Evolutionary conservation across 192 early-diverging fungal genomes (phyloP), one percentile per base, ranked within the genome.

Genomic region (Endogone sp.): DNA sequence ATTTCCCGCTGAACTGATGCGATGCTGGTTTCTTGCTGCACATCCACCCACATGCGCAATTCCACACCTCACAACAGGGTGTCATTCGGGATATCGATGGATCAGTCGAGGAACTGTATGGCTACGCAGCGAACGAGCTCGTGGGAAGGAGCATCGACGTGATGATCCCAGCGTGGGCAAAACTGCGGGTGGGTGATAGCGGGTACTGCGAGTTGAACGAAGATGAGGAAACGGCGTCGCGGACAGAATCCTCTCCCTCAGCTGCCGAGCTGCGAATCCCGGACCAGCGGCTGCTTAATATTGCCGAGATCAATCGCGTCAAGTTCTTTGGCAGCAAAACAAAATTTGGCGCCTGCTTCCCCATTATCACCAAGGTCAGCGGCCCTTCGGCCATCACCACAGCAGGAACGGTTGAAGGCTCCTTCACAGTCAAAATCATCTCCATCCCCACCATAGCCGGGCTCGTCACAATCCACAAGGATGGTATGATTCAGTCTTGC

Each of bases 371-470:
- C 31, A 82, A 81, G 64, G 69, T 80, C 10, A 60, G 78, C 22
- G 68, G 65, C 23, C 68, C 67, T 20, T 73, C 75, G 0, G 37
- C 66, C 57, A 69, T 68, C 58, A 29, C 57, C 25, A 67, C 64
- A 22, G 62, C 73, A 23, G 44, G 68, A 4, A 37, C 56, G 21
- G 64, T 72, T 65, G 62, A 25, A 63, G 23, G 63, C 73, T 11
- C 24, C 21, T 82, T 76, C 67, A 29, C 73, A 3, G 28, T 90
- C 23, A 77, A 84, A 54, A 77, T 89, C 37, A 86, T 85, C 13
- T 86, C 86, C 2, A 83, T 90, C 61, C 83, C 87, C 1, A 82
- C 84, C 8, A 90, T 90, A 55, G 81, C 87, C 10, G 87, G 88
- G 1, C 77, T 90, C 4, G 77, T 90, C 63, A 87, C 86, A 3